Conservation (phyloP, 495 filamentous ascomycete species). For the Penicillium malachiteum region DNA sequence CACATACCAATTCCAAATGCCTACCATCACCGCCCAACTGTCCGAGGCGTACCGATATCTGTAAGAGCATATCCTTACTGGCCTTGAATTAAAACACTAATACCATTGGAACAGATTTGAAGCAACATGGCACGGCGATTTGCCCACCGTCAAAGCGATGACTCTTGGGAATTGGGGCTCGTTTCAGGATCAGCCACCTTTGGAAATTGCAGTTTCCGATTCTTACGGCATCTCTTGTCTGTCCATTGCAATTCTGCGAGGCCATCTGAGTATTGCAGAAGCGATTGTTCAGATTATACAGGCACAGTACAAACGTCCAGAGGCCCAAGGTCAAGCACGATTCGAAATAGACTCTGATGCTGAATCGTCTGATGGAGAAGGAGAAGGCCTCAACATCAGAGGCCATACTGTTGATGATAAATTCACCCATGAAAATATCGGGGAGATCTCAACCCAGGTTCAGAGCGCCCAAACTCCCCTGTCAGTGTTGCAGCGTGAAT, state of each 20-base stretch:
- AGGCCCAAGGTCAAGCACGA: conserved; percentile 35
- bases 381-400: conserved; percentile 44
- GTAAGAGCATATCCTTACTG: conserved; percentile 28
- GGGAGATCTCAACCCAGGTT: conserved; percentile 59
- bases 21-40: conserved; percentile 50
- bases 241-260: conserved; percentile 60
- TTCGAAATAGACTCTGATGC: conserved; percentile 47
- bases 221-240: conserved; percentile 51
- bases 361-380: conserved; percentile 28
- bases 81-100: conserved; percentile 9
- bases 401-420: conserved; percentile 52
- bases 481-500: conserved; percentile 36
- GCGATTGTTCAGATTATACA: conserved; percentile 63
- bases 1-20: conserved; percentile 47
- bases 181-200: conserved; percentile 44
- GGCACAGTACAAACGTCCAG: conserved; percentile 59
- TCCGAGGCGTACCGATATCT: conserved; percentile 56
- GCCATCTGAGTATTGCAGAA: conserved; percentile 59
- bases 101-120: conserved; percentile 51
- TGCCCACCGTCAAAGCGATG: conserved; percentile 49
- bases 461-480: conserved; percentile 57
- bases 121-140: conserved; percentile 66
- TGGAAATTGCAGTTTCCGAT: conserved; percentile 61
- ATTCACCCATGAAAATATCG: conserved; percentile 72
- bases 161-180: conserved; percentile 47